These are phyloP conservation scores for Plasmodium inui DNA, from an alignment of 169 alveolate species.

Conservation along the genomic window DNA sequence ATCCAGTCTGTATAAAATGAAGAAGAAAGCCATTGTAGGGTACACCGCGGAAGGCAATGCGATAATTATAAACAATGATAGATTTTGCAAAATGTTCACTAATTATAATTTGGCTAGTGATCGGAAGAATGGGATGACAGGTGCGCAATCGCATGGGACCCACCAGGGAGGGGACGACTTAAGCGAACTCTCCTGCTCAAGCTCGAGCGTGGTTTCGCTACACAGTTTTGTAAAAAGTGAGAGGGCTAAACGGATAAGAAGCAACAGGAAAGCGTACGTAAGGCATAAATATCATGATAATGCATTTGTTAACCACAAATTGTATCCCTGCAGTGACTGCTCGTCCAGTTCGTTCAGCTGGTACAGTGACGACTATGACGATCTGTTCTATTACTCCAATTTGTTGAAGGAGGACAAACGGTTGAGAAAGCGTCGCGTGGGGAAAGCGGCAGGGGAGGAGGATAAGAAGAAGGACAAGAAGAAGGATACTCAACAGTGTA, in stretches of 20 bases:
- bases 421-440: background rate
- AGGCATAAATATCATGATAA: slow-evolving; percentile 64
- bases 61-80: slow-evolving; percentile 48
- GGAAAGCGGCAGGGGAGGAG: background rate
- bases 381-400: slow-evolving; percentile 38
- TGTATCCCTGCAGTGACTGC: slow-evolving; percentile 65
- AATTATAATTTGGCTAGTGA: slow-evolving; percentile 6
- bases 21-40: slow-evolving; percentile 46
- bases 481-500: background rate
- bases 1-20: slow-evolving; percentile 1
- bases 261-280: slow-evolving; percentile 49
- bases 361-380: slow-evolving; percentile 41
- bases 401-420: slow-evolving; percentile 36
- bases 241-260: slow-evolving; percentile 18
- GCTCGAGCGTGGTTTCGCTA: slow-evolving; percentile 65
- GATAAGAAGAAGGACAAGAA: background rate
- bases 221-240: slow-evolving; percentile 38
- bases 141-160: background rate
- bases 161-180: slow-evolving; percentile 5
- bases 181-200: slow-evolving; percentile 61
- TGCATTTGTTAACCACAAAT: slow-evolving; percentile 26
- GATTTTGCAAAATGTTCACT: slow-evolving; percentile 23
- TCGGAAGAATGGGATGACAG: background rate
- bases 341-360: slow-evolving; percentile 70
- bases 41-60: slow-evolving; percentile 62